A percentile compares a stretch with the other conserved stretches of the same genome.
Evolutionary conservation across 1,139 yeast species (phyloP).

Genomic region (Suhomyces panamericanus): DNA sequence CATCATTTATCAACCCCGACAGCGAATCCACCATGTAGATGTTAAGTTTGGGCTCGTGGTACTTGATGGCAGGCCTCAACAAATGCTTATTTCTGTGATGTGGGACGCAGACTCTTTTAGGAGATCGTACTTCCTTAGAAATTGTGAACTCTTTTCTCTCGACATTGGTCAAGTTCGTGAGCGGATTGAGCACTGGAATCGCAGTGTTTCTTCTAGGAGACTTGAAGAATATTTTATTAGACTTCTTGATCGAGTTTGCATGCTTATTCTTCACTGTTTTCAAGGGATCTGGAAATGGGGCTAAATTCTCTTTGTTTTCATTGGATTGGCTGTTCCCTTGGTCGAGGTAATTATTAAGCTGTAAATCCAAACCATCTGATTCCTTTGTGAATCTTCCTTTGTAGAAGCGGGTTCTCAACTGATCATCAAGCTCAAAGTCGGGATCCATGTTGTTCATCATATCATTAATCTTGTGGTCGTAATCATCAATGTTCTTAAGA

Average conservation of each 20-base stretch:
- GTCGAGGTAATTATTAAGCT: constrained; percentile 29
- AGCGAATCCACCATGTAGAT: constrained; percentile 67
- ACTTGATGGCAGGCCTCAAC: constrained; percentile 44
- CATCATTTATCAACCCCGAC: constrained; percentile 65
- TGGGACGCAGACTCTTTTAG: constrained; percentile 47
- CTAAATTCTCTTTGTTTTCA: constrained; percentile 39
- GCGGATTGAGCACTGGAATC: constrained; percentile 36
- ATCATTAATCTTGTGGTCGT: constrained; percentile 7
- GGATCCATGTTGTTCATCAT: constrained; percentile 14
- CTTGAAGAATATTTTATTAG: constrained; percentile 25
- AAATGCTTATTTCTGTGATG: constrained; percentile 27
- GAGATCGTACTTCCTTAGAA: constrained; percentile 22
- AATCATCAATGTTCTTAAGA: neutral
- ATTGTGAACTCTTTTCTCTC: constrained; percentile 20
- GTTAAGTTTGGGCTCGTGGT: constrained; percentile 25
- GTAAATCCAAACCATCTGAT: constrained; percentile 30
- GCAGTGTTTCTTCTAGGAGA: constrained; percentile 22
- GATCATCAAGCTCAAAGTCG: constrained; percentile 38
- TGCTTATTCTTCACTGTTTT: constrained; percentile 23
- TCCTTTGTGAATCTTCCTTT: constrained; percentile 37
- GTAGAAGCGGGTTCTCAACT: constrained; percentile 46
- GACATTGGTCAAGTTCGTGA: constrained; percentile 23
- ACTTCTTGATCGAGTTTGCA: constrained; percentile 24
- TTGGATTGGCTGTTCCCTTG: constrained; percentile 10
- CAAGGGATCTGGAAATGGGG: constrained; percentile 31